These are phyloP conservation scores for Colletotrichum lini DNA, from an alignment of 2,329 filamentous ascomycete species.

Conservation along the genomic window DNA sequence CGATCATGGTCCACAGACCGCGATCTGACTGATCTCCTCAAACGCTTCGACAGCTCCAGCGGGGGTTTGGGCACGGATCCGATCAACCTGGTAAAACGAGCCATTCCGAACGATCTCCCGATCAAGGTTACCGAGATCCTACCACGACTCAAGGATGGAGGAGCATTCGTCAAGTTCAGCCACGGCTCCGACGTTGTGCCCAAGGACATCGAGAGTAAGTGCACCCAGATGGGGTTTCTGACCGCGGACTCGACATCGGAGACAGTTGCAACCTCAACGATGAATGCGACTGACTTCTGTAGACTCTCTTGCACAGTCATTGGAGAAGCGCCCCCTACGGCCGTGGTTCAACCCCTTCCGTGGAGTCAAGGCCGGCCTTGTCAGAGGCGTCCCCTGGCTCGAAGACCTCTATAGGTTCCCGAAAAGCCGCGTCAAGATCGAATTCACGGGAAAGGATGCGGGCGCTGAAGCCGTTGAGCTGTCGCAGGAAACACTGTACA, in stretches of 20 bases:
- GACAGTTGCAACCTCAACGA: neutral
- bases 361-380: constrained; percentile 78
- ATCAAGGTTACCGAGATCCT: constrained; percentile 86
- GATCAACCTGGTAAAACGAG: constrained; percentile 69
- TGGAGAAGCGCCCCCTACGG: constrained; percentile 80
- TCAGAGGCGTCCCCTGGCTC: constrained; percentile 91
- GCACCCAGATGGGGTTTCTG: neutral
- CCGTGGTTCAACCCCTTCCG: constrained; percentile 93
- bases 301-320: constrained; percentile 69
- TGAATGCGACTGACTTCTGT: constrained; percentile 37
- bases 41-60: constrained; percentile 64
- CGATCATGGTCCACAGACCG: constrained; percentile 64
- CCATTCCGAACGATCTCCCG: constrained; percentile 72
- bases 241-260: neutral
- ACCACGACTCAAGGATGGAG: constrained; percentile 90
- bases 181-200: constrained; percentile 58
- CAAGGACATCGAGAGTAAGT: constrained; percentile 59
- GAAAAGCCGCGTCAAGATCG: constrained; percentile 81
- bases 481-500: constrained; percentile 89
- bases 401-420: constrained; percentile 92
- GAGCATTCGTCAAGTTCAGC: constrained; percentile 90
- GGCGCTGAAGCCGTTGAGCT: constrained; percentile 83
- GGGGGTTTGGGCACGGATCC: constrained; percentile 65
- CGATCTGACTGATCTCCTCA: constrained; percentile 66
- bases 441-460: constrained; percentile 83